Evolutionary conservation across 768 basidiomycete genomes (phyloP), one percentile per base, ranked within the genome.

Genomic region (Pleurotus eryngii): DNA sequence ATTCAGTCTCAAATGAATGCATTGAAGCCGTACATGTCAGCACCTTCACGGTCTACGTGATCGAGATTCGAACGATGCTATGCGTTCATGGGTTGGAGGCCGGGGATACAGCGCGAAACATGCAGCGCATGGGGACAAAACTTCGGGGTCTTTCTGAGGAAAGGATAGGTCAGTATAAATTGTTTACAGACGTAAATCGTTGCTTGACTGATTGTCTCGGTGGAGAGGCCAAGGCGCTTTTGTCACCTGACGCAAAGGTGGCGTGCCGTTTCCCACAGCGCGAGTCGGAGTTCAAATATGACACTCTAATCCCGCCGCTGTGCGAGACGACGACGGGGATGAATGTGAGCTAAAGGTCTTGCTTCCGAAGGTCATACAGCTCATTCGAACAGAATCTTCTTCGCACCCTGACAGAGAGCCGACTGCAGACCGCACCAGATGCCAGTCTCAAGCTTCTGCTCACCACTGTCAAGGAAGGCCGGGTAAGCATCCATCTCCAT

Each of bases 381-480:
- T 43, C 17, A 14, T 50, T 22, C 6, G 15, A 30, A 8, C 59
- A 96, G 95, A 93, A 96, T 75, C 88, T 97, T 70, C 81, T 96
- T 48, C 83, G 89, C 76, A 91, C 90, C 54, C 82, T 97, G 68
- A 89, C 92, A 42, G 84, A 85, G 70, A 86, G 86, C 69, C 85
- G 85, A 62, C 79, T 85, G 66, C 86, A 83, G 72, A 72, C 83
- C 59, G 72, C 75, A 51, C 71, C 81, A 49, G 82, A 86, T 62
- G 76, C 81, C 57, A 91, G 94, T 75, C 85, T 97, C 63, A 87
- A 85, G 68, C 80, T 89, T 60, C 81, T 97, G 46, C 76, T 97
- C 63, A 85, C 83, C 61, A 84, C 89, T 65, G 91, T 96, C 65
- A 94, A 90, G 79, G 90, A 93, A 65, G 84, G 82, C 66, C 85